Conservation (phyloP, 2,329 filamentous ascomycete species). For the Xylariomycetidae sp. region DNA sequence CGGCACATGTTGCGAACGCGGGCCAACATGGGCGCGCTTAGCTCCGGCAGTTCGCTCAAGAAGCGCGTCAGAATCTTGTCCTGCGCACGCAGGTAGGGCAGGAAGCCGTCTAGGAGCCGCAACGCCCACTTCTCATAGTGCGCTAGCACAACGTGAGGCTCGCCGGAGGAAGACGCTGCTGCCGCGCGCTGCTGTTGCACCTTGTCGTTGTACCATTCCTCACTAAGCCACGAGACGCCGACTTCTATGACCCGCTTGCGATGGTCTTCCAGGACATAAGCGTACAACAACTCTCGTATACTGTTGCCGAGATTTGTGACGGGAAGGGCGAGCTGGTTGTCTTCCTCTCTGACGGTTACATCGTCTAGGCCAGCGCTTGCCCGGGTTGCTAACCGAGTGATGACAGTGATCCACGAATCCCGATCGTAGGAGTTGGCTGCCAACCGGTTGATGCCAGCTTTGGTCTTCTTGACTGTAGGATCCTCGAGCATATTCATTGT, state of each 20-base stretch:
- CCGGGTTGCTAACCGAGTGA: constrained; percentile 79
- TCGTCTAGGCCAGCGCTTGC: constrained; percentile 65
- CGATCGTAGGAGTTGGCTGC: constrained; percentile 79
- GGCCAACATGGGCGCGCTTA: constrained; percentile 65
- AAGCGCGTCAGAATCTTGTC: constrained; percentile 90
- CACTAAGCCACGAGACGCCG: constrained; percentile 88
- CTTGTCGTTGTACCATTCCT: constrained; percentile 95
- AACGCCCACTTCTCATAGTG: constrained; percentile 78
- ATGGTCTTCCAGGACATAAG: constrained; percentile 89
- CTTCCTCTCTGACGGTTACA: constrained; percentile 50
- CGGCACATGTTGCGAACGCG: constrained; percentile 63
- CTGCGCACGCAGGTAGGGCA: constrained; percentile 84
- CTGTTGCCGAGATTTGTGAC: constrained; percentile 48
- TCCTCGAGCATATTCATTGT: constrained; percentile 72
- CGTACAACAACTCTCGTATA: constrained; percentile 75
- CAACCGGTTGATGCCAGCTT: constrained; percentile 73
- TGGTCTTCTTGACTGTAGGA: constrained; percentile 51
- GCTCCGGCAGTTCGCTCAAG: constrained; percentile 80
- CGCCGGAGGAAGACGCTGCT: constrained; percentile 34
- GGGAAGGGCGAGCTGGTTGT: constrained; percentile 27
- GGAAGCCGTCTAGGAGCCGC: constrained; percentile 78
- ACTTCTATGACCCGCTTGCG: constrained; percentile 81
- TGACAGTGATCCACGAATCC: constrained; percentile 85
- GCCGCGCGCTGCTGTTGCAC: constrained; percentile 42
- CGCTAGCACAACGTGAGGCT: constrained; percentile 40